Conservation (phyloP, 164 flowering plant species). For the Vitis rupestris region DNA sequence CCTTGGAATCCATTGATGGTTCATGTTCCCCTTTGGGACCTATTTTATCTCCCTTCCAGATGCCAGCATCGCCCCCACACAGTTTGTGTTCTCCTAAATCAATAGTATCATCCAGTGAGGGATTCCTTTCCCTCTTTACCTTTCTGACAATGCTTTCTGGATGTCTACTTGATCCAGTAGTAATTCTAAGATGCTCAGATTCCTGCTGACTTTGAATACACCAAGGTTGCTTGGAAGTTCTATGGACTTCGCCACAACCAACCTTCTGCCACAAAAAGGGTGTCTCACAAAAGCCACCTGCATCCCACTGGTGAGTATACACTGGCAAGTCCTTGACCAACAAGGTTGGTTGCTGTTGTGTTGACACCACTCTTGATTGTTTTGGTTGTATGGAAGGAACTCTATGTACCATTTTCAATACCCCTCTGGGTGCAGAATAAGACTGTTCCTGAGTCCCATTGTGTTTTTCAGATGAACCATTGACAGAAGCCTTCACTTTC, state of each 20-base stretch:
- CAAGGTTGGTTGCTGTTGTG: constrained; percentile 5
- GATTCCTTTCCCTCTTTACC: constrained; percentile 13
- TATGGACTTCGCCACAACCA: constrained; percentile 14
- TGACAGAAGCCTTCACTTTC: constrained; percentile 24
- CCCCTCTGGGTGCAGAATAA: constrained; percentile 30
- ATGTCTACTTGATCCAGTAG: constrained; percentile 6
- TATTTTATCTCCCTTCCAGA: constrained; percentile 5
- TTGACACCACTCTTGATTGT: constrained; percentile 7
- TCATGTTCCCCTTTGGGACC: constrained; percentile 8
- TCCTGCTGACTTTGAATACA: constrained; percentile 12
- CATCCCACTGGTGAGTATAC: constrained; percentile 11
- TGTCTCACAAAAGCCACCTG: constrained; percentile 6
- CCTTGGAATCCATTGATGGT: constrained; percentile 4
- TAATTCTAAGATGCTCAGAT: constrained; percentile 6
- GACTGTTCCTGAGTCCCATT: background rate
- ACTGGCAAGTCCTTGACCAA: constrained; percentile 16
- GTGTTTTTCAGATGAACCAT: constrained; percentile 9
- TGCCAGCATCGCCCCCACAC: constrained; percentile 5
- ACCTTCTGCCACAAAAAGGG: constrained; percentile 15
- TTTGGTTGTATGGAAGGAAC: constrained; percentile 14
- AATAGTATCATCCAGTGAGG: constrained; percentile 5
- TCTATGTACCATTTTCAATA: constrained; percentile 33
- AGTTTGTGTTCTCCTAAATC: constrained; percentile 13
- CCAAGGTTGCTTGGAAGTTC: constrained; percentile 12
- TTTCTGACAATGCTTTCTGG: constrained; percentile 12